Evolutionary conservation across 495 filamentous ascomycete species (phyloP), one percentile per base, ranked within the genome.

Genomic region (Achaetomiella virescens): DNA sequence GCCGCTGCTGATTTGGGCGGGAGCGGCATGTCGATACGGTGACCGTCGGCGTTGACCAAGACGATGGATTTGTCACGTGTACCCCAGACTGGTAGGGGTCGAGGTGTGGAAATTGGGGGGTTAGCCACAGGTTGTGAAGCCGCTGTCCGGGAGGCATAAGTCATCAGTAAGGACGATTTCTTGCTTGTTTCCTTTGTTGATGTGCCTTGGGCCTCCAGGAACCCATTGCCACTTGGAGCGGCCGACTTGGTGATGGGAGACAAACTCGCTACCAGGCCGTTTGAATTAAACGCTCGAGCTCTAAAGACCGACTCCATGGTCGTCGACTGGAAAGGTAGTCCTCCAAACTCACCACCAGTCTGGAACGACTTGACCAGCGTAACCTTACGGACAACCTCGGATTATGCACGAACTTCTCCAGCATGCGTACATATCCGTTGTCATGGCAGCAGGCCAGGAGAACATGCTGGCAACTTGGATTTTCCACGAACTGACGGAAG

Each of bases 401-500:
- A 72, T 69, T 44, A 66, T 50, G 54, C 55, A 50, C 67, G 56
- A 79, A 81, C 14, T 77, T 78, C 12, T 77, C 78, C 9, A 86
- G 59, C 27, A 78, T 63, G 18, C 76, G 74, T 11, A 79, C 67
- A 65, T 84, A 85, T n/a, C 77, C 76, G 15, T 70, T 70, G 58
- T 86, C 80, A 53, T 85, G 80, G 59, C 81, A 84, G 44, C 75
- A 80, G 15, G 76, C 82, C 29, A 83, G 79, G 55, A 82, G 73
- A 20, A 84, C 76, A 61, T 84, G 80, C 36, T 75, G 78, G 68
- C 83, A 86, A 53, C 79, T 76, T 25, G 74, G 71, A 55, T 78
- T 78, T 33, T 80, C 78, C 2, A 67, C 73, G 59, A 79, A 80
- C 14, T 82, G 63, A 1, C 74, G 71, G 55, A 86, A 82, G 59